Percentiles rank a stretch among this genome's conserved stretches.
These are phyloP conservation scores for Effrenium voratum DNA, from an alignment of 73 alveolate species.

Conservation along the genomic window DNA sequence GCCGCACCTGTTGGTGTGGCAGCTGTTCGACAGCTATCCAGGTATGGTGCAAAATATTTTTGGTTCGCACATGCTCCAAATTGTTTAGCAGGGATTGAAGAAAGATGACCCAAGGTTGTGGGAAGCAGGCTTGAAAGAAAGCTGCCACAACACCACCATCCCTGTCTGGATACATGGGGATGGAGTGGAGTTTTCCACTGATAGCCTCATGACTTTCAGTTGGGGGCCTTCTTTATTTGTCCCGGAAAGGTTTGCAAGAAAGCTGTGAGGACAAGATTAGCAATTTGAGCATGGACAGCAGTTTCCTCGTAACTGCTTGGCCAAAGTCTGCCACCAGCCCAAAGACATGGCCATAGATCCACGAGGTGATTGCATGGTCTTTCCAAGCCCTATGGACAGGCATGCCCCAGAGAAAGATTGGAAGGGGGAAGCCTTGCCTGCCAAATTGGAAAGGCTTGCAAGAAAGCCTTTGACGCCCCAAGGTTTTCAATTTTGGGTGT, in stretches of 20 bases:
- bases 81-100: background rate
- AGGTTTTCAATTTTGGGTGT: slow-evolving; percentile 5
- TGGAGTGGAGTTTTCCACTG: slow-evolving; percentile 19
- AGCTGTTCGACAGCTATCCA: background rate
- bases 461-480: background rate
- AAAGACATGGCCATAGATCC: background rate
- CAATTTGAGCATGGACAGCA: slow-evolving; percentile 5
- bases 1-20: slow-evolving; percentile 22
- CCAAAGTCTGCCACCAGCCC: slow-evolving; percentile 8
- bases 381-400: background rate
- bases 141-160: background rate
- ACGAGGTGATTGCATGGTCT: slow-evolving; percentile 8
- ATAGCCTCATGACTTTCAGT: background rate
- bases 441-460: background rate
- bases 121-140: slow-evolving; percentile 11
- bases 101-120: background rate
- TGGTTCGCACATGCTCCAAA: background rate
- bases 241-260: slow-evolving; percentile 26
- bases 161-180: slow-evolving; percentile 6
- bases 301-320: slow-evolving; percentile 7
- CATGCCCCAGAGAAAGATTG: background rate
- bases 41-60: background rate
- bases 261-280: background rate
- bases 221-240: slow-evolving; percentile 20
- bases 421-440: background rate